phyloP scores from a whole-genome alignment of 1,139 yeast genomes.

The Kurtzmaniella quercitrusa region DNA sequence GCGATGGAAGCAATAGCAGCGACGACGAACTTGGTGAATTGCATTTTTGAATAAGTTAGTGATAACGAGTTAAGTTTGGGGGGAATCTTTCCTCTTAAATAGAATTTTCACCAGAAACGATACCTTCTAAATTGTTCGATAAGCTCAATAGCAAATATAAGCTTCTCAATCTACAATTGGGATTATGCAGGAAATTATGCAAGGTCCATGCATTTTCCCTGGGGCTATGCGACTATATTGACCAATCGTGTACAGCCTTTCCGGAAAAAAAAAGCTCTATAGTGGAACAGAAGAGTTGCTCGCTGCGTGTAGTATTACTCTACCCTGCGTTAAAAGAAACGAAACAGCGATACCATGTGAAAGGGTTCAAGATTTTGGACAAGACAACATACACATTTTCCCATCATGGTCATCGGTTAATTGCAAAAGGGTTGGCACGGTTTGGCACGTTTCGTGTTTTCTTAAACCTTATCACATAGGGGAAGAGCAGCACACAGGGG shows the following conservation, averaged over 20 bases:
- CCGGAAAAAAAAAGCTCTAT: not conserved
- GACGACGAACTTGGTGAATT: constrained; percentile 50
- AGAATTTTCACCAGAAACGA: not conserved
- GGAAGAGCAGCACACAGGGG: not conserved
- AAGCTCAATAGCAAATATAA: not conserved
- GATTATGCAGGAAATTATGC: not conserved
- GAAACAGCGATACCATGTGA: no score
- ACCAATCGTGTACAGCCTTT: not conserved
- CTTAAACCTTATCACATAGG: not conserved
- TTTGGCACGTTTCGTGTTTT: not conserved
- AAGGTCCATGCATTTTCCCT: not conserved
- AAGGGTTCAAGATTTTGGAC: no score
- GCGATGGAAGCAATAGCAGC: constrained; percentile 45
- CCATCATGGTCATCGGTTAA: no score
- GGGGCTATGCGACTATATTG: not conserved
- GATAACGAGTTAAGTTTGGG: not conserved
- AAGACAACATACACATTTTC: no score
- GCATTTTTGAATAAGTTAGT: constrained; percentile 35
- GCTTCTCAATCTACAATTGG: not conserved
- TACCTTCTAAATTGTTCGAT: not conserved
- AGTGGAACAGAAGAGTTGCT: not conserved
- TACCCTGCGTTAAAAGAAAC: not conserved
- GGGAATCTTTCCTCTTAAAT: not conserved
- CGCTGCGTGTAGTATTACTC: not conserved
- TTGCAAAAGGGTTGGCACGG: not conserved